Evolutionary conservation across 2,329 filamentous ascomycete species (phyloP).

Genomic region (Beauveria caledonica): DNA sequence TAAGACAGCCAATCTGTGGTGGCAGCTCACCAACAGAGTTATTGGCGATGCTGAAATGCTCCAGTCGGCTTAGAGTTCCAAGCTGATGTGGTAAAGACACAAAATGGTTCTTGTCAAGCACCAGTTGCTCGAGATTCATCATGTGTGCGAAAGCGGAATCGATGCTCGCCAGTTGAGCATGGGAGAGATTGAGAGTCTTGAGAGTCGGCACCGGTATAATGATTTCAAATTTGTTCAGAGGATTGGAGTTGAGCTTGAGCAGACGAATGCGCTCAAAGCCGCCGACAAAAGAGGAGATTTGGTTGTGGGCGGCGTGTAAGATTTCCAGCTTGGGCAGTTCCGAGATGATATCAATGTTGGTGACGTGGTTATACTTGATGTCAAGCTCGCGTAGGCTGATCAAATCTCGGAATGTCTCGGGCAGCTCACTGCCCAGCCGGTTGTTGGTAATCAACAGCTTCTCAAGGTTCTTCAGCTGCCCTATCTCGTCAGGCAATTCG

Average conservation of each 20-base stretch:
- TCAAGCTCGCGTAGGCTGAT: constrained; percentile 81
- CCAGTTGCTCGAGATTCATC: constrained; percentile 76
- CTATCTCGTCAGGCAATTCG: constrained; percentile 67
- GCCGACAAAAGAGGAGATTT: constrained; percentile 81
- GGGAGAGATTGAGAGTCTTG: constrained; percentile 80
- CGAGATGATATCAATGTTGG: constrained; percentile 80
- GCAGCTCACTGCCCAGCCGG: constrained; percentile 67
- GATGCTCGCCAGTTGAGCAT: constrained; percentile 82
- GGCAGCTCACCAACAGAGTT: constrained; percentile 82
- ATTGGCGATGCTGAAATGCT: constrained; percentile 89
- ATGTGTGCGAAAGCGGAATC: constrained; percentile 85
- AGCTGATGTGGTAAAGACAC: constrained; percentile 81
- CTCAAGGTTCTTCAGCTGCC: constrained; percentile 70
- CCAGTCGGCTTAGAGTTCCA: constrained; percentile 71
- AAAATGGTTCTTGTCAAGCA: constrained; percentile 92
- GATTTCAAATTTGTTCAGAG: constrained; percentile 88
- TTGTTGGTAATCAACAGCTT: constrained; percentile 96
- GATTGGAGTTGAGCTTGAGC: constrained; percentile 87
- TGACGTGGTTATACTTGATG: constrained; percentile 85
- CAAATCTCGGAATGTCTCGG: constrained; percentile 63
- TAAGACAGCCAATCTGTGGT: constrained; percentile 77
- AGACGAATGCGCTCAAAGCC: constrained; percentile 78
- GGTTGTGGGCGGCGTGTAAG: constrained; percentile 85
- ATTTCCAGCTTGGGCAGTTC: constrained; percentile 80
- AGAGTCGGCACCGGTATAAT: constrained; percentile 68